These are phyloP conservation scores for Smittium culicis DNA, from an alignment of 371 early-diverging fungal species.

Conservation along the genomic window DNA sequence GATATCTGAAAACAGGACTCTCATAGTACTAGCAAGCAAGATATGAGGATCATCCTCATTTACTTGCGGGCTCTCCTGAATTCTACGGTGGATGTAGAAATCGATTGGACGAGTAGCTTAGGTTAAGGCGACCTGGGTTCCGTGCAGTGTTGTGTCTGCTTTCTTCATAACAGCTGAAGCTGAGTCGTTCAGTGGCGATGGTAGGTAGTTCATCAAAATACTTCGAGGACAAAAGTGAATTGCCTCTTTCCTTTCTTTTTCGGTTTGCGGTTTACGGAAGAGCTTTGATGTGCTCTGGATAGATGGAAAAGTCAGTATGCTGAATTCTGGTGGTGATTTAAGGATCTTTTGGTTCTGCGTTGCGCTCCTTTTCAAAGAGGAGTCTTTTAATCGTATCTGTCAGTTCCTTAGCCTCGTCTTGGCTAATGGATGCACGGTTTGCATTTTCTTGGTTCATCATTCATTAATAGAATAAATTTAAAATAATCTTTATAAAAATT, in stretches of 20 bases:
- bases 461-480: background rate
- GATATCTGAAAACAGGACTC: constrained; percentile 1
- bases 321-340: background rate
- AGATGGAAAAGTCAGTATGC: background rate
- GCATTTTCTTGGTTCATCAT: background rate
- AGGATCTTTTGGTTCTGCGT: background rate
- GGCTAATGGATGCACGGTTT: background rate
- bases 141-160: background rate
- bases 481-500: background rate
- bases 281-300: background rate
- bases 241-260: background rate
- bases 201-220: background rate
- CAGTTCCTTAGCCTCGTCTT: background rate
- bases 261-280: background rate
- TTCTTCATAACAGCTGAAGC: background rate
- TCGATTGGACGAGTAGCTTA: background rate
- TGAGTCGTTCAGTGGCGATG: background rate
- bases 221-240: background rate
- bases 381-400: background rate
- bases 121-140: background rate
- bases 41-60: background rate
- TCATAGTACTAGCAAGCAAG: background rate
- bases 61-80: background rate
- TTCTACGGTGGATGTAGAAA: background rate
- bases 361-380: background rate